Evolutionary conservation across 306 rosid genomes (phyloP).

Genomic region (Begonia loranthoides): DNA sequence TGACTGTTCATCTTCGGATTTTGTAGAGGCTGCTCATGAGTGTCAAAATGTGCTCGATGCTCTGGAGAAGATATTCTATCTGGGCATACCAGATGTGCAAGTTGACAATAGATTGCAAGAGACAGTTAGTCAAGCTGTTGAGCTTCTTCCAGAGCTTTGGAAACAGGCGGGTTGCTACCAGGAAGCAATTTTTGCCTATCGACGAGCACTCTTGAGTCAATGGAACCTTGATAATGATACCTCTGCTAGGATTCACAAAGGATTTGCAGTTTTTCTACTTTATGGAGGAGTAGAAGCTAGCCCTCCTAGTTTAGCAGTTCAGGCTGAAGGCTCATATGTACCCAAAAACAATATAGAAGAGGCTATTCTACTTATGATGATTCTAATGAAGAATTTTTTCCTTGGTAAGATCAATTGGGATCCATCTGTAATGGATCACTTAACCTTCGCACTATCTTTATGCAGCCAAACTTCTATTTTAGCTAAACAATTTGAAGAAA

Average conservation of each 20-base stretch:
- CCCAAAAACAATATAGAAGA: slow-evolving; percentile 93
- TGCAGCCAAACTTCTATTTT: slow-evolving; percentile 71
- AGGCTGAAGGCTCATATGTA: slow-evolving; percentile 63
- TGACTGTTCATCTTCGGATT: slow-evolving; percentile 7
- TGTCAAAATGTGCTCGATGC: slow-evolving; percentile 75
- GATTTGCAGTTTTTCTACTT: slow-evolving; percentile 57
- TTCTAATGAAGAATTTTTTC: slow-evolving; percentile 50
- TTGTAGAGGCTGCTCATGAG: slow-evolving; percentile 79
- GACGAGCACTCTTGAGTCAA: slow-evolving; percentile 75
- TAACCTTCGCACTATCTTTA: slow-evolving; percentile 69
- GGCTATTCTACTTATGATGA: slow-evolving; percentile 79
- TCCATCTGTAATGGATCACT: slow-evolving; percentile 83
- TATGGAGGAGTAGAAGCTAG: slow-evolving; percentile 85
- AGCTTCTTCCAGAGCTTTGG: slow-evolving; percentile 94
- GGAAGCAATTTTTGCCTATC: slow-evolving; percentile 66
- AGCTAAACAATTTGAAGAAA: slow-evolving; percentile 69
- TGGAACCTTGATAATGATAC: slow-evolving; percentile 86
- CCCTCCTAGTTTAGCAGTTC: slow-evolving; percentile 80
- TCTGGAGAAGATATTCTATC: slow-evolving; percentile 68
- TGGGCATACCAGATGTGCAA: slow-evolving; percentile 65
- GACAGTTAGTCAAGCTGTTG: slow-evolving; percentile 72
- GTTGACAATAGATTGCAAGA: slow-evolving; percentile 81
- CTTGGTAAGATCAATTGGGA: slow-evolving; percentile 76
- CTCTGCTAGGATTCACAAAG: slow-evolving; percentile 78
- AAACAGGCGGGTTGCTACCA: slow-evolving; percentile 50